Evolutionary conservation across 352 stramenopile species (phyloP).

Genomic region (Phytopythium chamaehyphon): DNA sequence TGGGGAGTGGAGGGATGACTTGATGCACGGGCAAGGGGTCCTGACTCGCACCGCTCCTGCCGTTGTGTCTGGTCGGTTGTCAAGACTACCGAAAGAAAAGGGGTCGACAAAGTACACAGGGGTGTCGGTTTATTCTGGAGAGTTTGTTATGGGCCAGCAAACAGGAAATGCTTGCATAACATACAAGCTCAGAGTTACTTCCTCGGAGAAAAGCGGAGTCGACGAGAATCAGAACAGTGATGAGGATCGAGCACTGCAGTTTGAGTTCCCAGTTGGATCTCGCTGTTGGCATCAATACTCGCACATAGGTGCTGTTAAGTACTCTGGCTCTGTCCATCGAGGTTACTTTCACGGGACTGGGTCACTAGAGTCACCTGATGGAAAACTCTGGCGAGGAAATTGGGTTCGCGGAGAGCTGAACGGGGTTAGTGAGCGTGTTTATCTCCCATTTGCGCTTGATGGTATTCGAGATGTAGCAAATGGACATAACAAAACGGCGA

Average conservation of each 20-base stretch:
- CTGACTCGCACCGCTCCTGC: slow-evolving; percentile 21
- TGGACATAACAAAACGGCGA: not conserved
- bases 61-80: not conserved
- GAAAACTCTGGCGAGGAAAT: slow-evolving; percentile 43
- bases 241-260: slow-evolving; percentile 48
- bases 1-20: slow-evolving; percentile 49
- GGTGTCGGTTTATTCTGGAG: slow-evolving; percentile 40
- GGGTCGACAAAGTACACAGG: slow-evolving; percentile 3
- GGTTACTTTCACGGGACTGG: slow-evolving; percentile 63
- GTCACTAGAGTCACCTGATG: slow-evolving; percentile 45
- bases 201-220: slow-evolving; percentile 2
- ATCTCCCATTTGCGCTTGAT: slow-evolving; percentile 42
- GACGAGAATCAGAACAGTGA: slow-evolving; percentile 2
- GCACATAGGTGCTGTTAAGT: slow-evolving; percentile 11
- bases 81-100: slow-evolving; percentile 3
- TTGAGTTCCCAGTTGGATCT: slow-evolving; percentile 63
- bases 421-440: slow-evolving; percentile 42
- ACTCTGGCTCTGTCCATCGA: slow-evolving; percentile 45
- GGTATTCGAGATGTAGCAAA: slow-evolving; percentile 29
- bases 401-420: slow-evolving; percentile 53
- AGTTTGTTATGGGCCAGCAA: slow-evolving; percentile 40
- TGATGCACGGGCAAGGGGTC: slow-evolving; percentile 52
- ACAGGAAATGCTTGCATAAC: slow-evolving; percentile 37
- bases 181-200: slow-evolving; percentile 24
- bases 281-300: slow-evolving; percentile 55